Evolutionary conservation across 768 basidiomycete genomes (phyloP).

Genomic region (Boletus sp.): DNA sequence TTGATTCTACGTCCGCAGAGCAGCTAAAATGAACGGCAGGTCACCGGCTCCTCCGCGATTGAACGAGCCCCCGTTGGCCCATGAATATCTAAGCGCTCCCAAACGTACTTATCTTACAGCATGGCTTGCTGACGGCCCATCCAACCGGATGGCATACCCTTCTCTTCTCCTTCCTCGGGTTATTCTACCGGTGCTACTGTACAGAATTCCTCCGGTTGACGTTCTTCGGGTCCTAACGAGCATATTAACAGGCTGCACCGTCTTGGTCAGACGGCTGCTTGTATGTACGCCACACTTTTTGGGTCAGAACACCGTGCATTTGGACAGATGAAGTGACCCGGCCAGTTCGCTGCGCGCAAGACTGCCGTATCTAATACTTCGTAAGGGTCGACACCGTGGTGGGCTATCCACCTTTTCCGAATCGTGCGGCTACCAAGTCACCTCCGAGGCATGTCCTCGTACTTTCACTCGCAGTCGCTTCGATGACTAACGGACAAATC

Average conservation of each 20-base stretch:
- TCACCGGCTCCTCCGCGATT: background rate
- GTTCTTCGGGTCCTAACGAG: background rate
- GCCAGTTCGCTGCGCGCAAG: background rate
- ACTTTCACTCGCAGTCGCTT: background rate
- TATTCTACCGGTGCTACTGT: background rate
- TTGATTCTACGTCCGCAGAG: background rate
- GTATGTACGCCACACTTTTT: constrained; percentile 6
- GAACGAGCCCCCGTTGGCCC: background rate
- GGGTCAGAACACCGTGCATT: background rate
- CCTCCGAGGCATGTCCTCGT: constrained; percentile 2
- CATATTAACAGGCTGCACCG: background rate
- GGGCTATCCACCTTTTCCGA: constrained; percentile 3
- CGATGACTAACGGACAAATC: constrained; percentile 5
- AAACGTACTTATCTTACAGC: background rate
- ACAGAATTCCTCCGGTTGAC: background rate
- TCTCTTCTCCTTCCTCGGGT: background rate
- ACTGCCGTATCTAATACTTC: background rate
- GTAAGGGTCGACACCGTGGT: background rate
- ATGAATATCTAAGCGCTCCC: background rate
- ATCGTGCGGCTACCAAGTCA: background rate
- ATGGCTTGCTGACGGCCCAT: no score
- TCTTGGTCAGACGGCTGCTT: background rate
- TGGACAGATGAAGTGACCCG: background rate
- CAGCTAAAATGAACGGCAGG: background rate
- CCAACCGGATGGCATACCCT: no score